phyloP scores from a whole-genome alignment of 768 basidiomycete species.

The Suillus weaverae region DNA sequence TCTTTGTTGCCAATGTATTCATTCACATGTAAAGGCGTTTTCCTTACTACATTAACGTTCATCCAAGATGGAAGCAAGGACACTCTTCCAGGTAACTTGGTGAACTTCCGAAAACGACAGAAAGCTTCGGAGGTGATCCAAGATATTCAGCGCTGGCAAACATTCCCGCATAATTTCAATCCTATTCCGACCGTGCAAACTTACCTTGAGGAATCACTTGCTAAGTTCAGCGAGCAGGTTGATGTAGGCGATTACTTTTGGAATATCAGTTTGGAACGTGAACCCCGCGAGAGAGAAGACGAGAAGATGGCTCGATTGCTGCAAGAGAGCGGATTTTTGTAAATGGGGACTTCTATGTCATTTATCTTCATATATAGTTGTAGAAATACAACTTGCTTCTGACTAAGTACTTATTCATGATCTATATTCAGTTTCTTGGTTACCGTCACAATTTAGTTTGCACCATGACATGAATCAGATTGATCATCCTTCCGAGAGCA shows the following conservation, averaged over 20 bases:
- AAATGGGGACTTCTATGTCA: constrained; percentile 12
- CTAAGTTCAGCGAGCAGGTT: constrained; percentile 63
- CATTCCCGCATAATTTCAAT: constrained; percentile 83
- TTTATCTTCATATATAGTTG: background rate
- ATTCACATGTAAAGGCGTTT: constrained; percentile 64
- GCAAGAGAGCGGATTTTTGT: constrained; percentile 88
- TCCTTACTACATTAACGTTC: constrained; percentile 95
- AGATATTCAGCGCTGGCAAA: constrained; percentile 96
- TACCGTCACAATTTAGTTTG: background rate
- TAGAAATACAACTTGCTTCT: background rate
- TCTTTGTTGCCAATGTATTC: constrained; percentile 3
- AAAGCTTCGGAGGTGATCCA: constrained; percentile 95
- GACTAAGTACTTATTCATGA: background rate
- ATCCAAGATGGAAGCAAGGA: constrained; percentile 97
- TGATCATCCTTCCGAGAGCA: background rate
- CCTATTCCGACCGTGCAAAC: constrained; percentile 62
- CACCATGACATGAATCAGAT: background rate
- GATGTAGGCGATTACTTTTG: constrained; percentile 80
- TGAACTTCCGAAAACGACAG: constrained; percentile 96
- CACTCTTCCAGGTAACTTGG: constrained; percentile 69
- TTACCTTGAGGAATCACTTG: constrained; percentile 80
- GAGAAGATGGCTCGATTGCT: constrained; percentile 93
- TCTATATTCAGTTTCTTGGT: background rate
- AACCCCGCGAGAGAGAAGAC: constrained; percentile 93
- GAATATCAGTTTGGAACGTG: constrained; percentile 80